phyloP scores from a whole-genome alignment of 371 early-diverging fungal species.

The Chytridium lagenaria region DNA sequence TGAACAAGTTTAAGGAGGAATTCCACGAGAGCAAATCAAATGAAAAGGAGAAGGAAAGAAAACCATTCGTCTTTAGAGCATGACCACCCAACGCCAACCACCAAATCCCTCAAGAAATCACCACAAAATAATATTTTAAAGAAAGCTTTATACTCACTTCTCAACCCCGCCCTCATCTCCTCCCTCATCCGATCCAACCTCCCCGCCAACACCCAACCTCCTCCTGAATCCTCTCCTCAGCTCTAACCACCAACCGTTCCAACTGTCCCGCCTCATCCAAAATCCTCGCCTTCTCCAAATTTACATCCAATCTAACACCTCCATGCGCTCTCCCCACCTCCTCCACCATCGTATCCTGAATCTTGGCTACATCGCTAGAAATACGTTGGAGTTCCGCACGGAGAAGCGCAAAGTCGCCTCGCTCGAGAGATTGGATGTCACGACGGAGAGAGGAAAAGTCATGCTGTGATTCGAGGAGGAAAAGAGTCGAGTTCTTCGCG shows the following conservation, averaged over 20 bases:
- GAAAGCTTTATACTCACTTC: conserved; percentile 29
- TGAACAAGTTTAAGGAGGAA: too few relatives aligned
- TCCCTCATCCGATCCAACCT: conserved; percentile 38
- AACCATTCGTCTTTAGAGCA: background rate
- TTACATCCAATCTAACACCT: conserved; percentile 84
- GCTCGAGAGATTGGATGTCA: conserved; percentile 84
- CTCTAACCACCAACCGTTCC: conserved; percentile 34
- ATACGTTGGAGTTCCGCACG: conserved; percentile 82
- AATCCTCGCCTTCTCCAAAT: conserved; percentile 89
- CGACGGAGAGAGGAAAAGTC: conserved; percentile 86
- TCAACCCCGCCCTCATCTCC: conserved; percentile 36
- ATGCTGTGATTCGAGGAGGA: conserved; percentile 78
- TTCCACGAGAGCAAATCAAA: too few relatives aligned
- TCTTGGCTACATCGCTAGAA: conserved; percentile 74
- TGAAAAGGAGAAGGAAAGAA: background rate
- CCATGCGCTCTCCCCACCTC: conserved; percentile 86
- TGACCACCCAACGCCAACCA: background rate
- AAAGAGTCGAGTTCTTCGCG: conserved; percentile 50
- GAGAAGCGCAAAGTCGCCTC: conserved; percentile 84
- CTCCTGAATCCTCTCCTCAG: conserved; percentile 46
- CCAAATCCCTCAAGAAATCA: background rate
- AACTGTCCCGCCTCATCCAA: conserved; percentile 71
- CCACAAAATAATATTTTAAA: background rate
- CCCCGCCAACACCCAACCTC: conserved; percentile 39
- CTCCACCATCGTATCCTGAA: conserved; percentile 78